Conservation (phyloP, 148 eudicot genomes). For the Silene conica region DNA sequence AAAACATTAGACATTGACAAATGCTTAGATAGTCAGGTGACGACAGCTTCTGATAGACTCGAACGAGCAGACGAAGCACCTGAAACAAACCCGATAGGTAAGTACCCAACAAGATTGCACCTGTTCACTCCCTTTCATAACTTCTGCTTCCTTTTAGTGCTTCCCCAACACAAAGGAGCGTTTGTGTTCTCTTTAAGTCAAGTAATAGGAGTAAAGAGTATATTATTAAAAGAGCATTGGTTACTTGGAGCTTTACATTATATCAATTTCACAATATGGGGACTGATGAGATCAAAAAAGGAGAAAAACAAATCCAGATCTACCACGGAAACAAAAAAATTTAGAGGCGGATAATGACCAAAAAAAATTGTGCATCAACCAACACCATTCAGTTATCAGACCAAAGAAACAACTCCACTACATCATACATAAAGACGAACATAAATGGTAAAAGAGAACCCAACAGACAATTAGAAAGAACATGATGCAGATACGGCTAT, state of each 20-base stretch:
- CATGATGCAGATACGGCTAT: neutral
- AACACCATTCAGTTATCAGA: too few relatives aligned
- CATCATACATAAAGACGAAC: neutral
- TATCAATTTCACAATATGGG: neutral
- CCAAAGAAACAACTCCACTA: neutral
- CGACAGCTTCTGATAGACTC: slow-evolving; percentile 69
- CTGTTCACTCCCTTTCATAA: neutral
- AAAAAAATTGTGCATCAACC: too few relatives aligned
- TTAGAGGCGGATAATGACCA: neutral
- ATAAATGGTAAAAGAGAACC: neutral
- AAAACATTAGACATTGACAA: slow-evolving; percentile 95
- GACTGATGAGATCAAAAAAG: neutral
- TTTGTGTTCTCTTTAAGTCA: too few relatives aligned
- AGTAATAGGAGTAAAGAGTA: too few relatives aligned
- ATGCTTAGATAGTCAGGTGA: slow-evolving; percentile 90
- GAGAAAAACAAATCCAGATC: neutral
- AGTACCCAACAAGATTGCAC: neutral
- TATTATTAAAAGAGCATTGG: neutral
- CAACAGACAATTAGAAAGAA: neutral
- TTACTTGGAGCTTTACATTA: neutral
- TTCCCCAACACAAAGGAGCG: neutral
- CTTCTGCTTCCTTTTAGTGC: neutral
- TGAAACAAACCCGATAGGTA: slow-evolving; percentile 25
- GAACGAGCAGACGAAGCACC: slow-evolving; percentile 88
- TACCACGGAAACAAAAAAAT: neutral